Evolutionary conservation across 208 protist genomes (phyloP).

Genomic region (Kentomonas sorsogonicus): DNA sequence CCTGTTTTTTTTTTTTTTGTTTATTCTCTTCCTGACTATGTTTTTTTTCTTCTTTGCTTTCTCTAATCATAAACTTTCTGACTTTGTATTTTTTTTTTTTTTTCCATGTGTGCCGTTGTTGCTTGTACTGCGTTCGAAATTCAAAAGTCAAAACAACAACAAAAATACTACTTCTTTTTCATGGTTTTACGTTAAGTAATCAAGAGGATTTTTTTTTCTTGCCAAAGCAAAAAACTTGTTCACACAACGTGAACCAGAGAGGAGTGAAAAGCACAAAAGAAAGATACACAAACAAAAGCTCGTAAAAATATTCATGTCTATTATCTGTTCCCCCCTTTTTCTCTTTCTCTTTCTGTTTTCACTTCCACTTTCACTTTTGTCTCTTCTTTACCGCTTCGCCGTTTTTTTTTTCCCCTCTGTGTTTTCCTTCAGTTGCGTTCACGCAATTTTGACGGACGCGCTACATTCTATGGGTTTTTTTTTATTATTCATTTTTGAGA

Average conservation of each 20-base stretch:
- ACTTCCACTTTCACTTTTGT: not conserved
- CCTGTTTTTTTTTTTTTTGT: conserved; percentile 1
- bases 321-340: too few species aligned
- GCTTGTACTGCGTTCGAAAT: not conserved
- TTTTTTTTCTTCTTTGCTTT: conserved; percentile 4
- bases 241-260: not conserved
- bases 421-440: too few species aligned
- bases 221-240: conserved; percentile 1
- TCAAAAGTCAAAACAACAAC: conserved; percentile 6
- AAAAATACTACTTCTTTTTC: not conserved
- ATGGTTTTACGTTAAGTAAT: not conserved
- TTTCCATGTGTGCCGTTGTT: not conserved
- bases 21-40: not conserved
- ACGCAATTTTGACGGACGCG: too few species aligned
- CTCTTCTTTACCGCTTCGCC: not conserved
- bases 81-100: not conserved
- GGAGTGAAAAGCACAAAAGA: not conserved
- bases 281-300: not conserved
- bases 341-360: not conserved
- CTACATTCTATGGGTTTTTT: too few species aligned
- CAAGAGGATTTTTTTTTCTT: not conserved
- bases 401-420: too few species aligned
- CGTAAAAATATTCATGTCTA: too few species aligned
- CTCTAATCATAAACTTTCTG: not conserved
- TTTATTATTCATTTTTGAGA: too few species aligned